Base-by-base conservation (phyloP, 2,329 filamentous ascomycete genomes). In the Laburnicola sp. region DNA sequence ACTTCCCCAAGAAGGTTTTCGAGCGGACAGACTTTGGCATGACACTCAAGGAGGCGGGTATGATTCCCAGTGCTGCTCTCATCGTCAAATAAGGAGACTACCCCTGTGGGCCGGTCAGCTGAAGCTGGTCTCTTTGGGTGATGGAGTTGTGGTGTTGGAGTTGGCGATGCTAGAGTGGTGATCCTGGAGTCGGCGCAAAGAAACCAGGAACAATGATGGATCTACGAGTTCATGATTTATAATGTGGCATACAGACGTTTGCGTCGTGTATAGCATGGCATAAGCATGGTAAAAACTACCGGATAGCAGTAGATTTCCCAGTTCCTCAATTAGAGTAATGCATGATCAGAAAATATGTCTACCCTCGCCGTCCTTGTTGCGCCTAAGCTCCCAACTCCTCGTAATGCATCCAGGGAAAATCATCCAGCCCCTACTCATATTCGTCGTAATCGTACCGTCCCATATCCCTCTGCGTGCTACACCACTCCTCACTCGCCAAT, bases 31-130 rank as follows among this genome's bases (percentile, higher is more conserved):
- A 96, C 70, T 91, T 97, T 66, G 89, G 89, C 31, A 87, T 94
- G 81, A 94, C 92, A 4, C 75, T 99, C 49, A 95, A 95, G 76
- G 94, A 99, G 74, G 88, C 93, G 11, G 93, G 92, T 0, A 76
- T 97, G 54, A 86, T 93, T 3, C 94, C 94, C 4, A 96, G 90
- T 56, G 91, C 92, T n/a, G 92, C 90, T 40, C 77, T 99, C 62
- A 86, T 96, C 64, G 85, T 95, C 48, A 75, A 78, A 66, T 68
- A 45, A 39, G 30, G 23, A 4, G 34, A 16, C 6, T 27, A 4
- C 0, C 8, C 25, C 28, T 11, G 11, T 30, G 25, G 27, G 11
- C 7, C 3, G 25, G 28, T 22, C n/a, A 21, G 16, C 16, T 16
- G 16, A 16, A 16, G 16, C 16, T 16, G 16, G 32, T 36, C 6